phyloP scores from a whole-genome alignment of 257 asterid genomes.

The Jacaranda mimosifolia region DNA sequence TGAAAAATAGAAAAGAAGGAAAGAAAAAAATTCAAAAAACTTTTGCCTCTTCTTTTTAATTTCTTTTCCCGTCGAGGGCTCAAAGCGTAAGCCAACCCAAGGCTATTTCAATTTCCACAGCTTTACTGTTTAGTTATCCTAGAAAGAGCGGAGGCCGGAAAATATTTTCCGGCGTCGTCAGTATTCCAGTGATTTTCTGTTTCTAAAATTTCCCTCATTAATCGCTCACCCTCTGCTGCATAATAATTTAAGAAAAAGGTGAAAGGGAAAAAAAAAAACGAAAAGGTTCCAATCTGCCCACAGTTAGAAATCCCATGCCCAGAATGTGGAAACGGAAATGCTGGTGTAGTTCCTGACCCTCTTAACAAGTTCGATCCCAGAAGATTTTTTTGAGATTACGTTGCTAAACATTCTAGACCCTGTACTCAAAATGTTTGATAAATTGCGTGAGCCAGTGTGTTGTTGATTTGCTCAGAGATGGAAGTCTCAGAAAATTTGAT shows the following conservation, averaged over 20 bases:
- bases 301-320: not conserved
- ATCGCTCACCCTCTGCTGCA: no score
- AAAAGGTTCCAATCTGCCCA: not conserved
- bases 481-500: slow-evolving; percentile 67
- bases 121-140: not conserved
- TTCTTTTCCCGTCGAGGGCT: not conserved
- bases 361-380: not conserved
- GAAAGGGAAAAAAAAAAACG: no score
- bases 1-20: not conserved
- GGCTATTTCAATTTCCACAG: not conserved
- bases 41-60: not conserved
- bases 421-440: slow-evolving; percentile 43
- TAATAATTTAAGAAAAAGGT: no score
- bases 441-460: slow-evolving; percentile 33
- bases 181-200: not conserved
- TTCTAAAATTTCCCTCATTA: no score
- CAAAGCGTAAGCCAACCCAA: not conserved
- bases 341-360: not conserved
- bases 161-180: not conserved
- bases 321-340: slow-evolving; percentile 7
- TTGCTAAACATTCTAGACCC: slow-evolving; percentile 10
- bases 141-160: not conserved
- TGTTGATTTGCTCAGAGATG: slow-evolving; percentile 50
- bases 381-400: not conserved
- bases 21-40: not conserved